Conservation (phyloP, 2,329 filamentous ascomycete genomes). For the Pseudocercospora ulei region DNA sequence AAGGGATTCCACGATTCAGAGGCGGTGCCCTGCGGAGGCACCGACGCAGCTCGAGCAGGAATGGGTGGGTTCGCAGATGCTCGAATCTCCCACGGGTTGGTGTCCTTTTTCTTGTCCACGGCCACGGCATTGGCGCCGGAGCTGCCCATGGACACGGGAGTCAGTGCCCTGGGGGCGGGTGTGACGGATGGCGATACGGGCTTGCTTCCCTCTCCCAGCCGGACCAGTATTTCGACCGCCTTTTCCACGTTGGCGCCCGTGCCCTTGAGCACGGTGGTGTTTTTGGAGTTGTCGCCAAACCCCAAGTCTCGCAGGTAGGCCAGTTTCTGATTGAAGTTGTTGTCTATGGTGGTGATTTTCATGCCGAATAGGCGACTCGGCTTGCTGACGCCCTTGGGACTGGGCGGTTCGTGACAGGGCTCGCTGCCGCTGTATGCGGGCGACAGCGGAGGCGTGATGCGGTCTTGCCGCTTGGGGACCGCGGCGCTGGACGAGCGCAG, state of each 20-base stretch:
- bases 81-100: conserved; percentile 41
- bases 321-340: conserved; percentile 67
- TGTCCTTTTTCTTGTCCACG: conserved; percentile 34
- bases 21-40: conserved; percentile 26
- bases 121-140: conserved; percentile 38
- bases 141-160: conserved; percentile 43
- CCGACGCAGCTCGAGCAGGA: conserved; percentile 30
- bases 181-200: conserved; percentile 30
- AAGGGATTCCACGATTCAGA: conserved; percentile 60
- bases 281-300: conserved; percentile 73
- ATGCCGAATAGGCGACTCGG: conserved; percentile 37
- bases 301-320: conserved; percentile 77
- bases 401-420: conserved; percentile 20
- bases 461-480: conserved; percentile 47
- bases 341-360: conserved; percentile 46
- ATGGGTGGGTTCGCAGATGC: conserved; percentile 31
- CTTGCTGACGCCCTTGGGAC: conserved; percentile 46
- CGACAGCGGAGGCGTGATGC: conserved; percentile 34
- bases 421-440: conserved; percentile 30
- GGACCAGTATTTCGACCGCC: conserved; percentile 72
- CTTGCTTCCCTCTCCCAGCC: conserved; percentile 62
- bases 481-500: conserved; percentile 61
- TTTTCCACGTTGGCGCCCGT: conserved; percentile 76
- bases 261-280: conserved; percentile 69
- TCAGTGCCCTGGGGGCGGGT: conserved; percentile 29